Base-by-base conservation (phyloP, 176 grass and related monocot genomes). In the Olyra latifolia region DNA sequence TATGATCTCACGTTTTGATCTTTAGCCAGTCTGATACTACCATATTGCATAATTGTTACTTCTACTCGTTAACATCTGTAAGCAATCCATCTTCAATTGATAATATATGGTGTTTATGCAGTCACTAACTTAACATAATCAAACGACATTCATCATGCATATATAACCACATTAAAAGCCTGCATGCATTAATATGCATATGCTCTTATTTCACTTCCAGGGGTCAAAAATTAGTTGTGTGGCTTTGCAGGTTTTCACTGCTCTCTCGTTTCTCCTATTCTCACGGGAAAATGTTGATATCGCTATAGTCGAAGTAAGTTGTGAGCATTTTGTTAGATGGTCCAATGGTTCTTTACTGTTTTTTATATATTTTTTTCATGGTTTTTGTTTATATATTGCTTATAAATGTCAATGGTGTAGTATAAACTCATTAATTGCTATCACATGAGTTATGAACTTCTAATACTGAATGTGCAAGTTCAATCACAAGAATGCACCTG, bases 221-320 rank as follows among this genome's bases (percentile, higher is more conserved):
- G 72, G 15, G 16, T 30, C 29, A 74, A 64, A 10, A 66, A 42
- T 17, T 64, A 60, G 43, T 49, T 35, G 0, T n/a, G 20, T 85
- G 20, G 40, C 78, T 76, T 76, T 97, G 58, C 82, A 97, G 94
- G 91, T 97, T 27, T 88, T 94, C 29, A 97, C 91, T 50, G 89
- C 92, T 78, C 88, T 98, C 70, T 82, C 90, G 8, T 98, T 93
- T 86, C 88, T 91, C 45, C 38, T 92, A 15, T 98, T 98, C 78
- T 94, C 90, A 56, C 72, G 55, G 87, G 80, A 92, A 85, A 91
- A 76, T 80, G 88, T 98, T 78, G 90, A 94, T 22, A 81, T 98
- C 79, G 92, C 92, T 29, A 75, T 98, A 13, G 62, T 98, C 4
- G 95, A 98, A 94, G 95, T 97, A 90, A 97, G 84, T 86, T 63